phyloP scores from a whole-genome alignment of 176 grass and related monocot genomes.

The Oropetium thomaeum region DNA sequence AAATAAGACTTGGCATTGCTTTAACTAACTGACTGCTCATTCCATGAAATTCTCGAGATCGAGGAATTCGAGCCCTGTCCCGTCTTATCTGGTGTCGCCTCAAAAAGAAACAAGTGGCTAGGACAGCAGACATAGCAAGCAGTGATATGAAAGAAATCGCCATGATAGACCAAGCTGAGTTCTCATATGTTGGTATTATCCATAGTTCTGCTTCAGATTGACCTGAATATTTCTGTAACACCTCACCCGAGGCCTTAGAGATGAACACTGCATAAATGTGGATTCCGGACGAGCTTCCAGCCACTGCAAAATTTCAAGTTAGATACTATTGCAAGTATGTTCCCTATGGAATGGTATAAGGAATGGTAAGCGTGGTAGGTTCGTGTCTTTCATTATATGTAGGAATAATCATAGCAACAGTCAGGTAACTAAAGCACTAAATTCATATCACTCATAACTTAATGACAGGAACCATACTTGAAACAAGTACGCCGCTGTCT shows the following conservation, averaged over 20 bases:
- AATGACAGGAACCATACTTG: conserved; percentile 55
- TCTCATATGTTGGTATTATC: conserved; percentile 58
- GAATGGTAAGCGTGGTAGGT: not conserved
- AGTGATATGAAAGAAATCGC: conserved; percentile 82
- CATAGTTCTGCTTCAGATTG: conserved; percentile 55
- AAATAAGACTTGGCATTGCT: conserved; percentile 88
- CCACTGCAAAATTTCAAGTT: conserved; percentile 64
- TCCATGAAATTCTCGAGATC: conserved; percentile 58
- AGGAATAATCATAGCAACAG: not conserved
- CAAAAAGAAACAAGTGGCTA: conserved; percentile 79
- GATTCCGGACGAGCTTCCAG: conserved; percentile 65
- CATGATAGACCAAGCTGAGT: conserved; percentile 77
- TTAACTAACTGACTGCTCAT: conserved; percentile 89
- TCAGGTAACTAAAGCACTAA: not conserved
- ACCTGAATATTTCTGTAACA: conserved; percentile 57
- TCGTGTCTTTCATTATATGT: too few relatives aligned
- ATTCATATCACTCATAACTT: not conserved
- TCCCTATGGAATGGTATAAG: not conserved
- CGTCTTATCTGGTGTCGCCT: conserved; percentile 60
- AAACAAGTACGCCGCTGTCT: conserved; percentile 50
- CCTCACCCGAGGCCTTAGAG: conserved; percentile 67
- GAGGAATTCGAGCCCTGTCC: conserved; percentile 44
- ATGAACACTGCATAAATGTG: conserved; percentile 77
- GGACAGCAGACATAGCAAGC: conserved; percentile 80
- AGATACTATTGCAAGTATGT: conserved; percentile 12